These are phyloP conservation scores for Blastocystis sp. DNA, from an alignment of 352 stramenopile genomes.

Conservation along the genomic window DNA sequence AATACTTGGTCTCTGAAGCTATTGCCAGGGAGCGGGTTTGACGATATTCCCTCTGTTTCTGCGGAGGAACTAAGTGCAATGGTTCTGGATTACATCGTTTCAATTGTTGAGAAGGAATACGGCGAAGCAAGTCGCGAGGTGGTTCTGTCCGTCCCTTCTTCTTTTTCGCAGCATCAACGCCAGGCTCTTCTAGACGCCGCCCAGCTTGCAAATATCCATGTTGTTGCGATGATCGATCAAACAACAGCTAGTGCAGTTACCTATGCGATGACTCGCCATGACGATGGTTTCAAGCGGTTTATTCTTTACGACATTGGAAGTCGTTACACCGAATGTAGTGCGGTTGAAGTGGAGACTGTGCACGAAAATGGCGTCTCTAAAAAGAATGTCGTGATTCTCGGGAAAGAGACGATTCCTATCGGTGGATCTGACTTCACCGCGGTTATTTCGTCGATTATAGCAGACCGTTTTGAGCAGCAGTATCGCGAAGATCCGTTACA, in stretches of 20 bases:
- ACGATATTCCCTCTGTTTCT: background rate
- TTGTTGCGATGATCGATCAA: conserved; percentile 19
- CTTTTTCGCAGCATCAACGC: background rate
- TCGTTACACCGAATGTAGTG: background rate
- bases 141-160: conserved; percentile 20
- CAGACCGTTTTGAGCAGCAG: background rate
- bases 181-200: conserved; percentile 2
- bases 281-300: background rate
- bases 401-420: background rate
- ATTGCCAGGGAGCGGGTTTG: background rate
- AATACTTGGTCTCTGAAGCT: background rate
- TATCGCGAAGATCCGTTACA: background rate
- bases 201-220: background rate
- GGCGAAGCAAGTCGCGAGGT: background rate
- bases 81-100: conserved; percentile 9
- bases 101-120: background rate
- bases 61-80: conserved; percentile 17
- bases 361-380: background rate
- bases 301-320: background rate
- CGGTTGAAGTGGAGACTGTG: background rate
- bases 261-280: background rate
- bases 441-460: background rate
- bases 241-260: conserved; percentile 30
- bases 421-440: background rate
- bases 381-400: background rate